Evolutionary conservation across 176 grass and related monocot species (phyloP), one percentile per base, ranked within the genome.

Genomic region (Triticum urartu): DNA sequence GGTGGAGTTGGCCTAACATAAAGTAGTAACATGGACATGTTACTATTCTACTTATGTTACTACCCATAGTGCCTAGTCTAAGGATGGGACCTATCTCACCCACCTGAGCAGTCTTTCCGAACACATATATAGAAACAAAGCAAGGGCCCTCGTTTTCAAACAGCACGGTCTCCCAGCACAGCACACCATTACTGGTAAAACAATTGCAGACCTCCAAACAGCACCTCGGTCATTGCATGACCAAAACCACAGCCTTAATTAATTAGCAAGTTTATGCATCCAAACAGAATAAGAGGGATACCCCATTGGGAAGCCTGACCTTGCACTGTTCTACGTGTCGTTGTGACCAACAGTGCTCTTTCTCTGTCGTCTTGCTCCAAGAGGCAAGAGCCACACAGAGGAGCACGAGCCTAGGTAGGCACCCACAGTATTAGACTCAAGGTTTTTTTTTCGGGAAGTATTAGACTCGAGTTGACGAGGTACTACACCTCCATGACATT

Each of bases 111-210:
- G 12, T 26, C 17, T 50, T 4, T n/a, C 7, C 5, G 38, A 9
- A 45, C 43, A 45, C 43, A 45, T 45, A 45, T 45, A 45, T 74
- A 5, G 7, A 56, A 40, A 76, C 7, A 33, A 38, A 64, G 52
- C 59, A 56, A 81, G 26, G 64, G 12, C 36, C 54, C 50, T 80
- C 65, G 35, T 34, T 86, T 47, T 80, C 25, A 71, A 86, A 86
- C 84, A 86, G 35, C 28, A 48, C 59, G 0, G 11, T 11, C 73
- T 35, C 67, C 12, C 6, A 38, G 36, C 36, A 38, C 36, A 38
- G 38, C 40, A 43, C 45, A 17, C 67, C 12, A 6, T 38, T 24
- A 13, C 21, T 24, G 12, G 39, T 26, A 9, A 45, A 69, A 47
- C 63, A 77, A 48, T 47, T 3, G 26, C 13, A 75, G 45, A 10